phyloP scores from a whole-genome alignment of 2,329 filamentous ascomycete genomes.

The Sporothrix brunneoviolacea region DNA sequence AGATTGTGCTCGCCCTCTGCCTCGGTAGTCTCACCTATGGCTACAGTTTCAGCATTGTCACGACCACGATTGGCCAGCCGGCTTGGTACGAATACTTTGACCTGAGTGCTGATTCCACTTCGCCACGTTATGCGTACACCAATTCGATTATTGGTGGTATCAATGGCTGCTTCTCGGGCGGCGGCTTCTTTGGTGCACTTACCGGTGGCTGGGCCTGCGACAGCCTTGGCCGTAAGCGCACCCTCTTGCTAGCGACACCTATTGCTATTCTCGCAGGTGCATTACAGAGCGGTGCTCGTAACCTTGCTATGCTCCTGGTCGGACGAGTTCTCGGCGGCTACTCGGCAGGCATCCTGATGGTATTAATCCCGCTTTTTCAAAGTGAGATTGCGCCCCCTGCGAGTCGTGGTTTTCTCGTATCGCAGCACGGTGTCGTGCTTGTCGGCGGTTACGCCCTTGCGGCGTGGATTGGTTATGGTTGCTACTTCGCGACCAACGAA shows the following conservation, averaged over 20 bases:
- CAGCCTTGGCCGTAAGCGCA: constrained; percentile 3
- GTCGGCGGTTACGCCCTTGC: neutral
- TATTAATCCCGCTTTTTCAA: constrained; percentile 16
- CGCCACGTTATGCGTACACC: neutral
- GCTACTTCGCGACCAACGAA: constrained; percentile 24
- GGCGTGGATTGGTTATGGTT: constrained; percentile 31
- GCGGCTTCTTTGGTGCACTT: constrained; percentile 12
- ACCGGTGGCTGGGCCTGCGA: neutral
- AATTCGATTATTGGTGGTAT: constrained; percentile 8
- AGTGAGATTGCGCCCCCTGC: constrained; percentile 31
- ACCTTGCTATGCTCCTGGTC: constrained; percentile 19
- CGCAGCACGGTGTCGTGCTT: constrained; percentile 17
- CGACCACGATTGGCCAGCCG: constrained; percentile 8
- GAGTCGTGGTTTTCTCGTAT: constrained; percentile 24
- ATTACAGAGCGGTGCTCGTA: constrained; percentile 15
- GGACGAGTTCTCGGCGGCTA: constrained; percentile 35
- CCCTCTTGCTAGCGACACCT: constrained; percentile 1
- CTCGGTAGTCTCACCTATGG: neutral
- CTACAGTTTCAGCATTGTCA: constrained; percentile 4
- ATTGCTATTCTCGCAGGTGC: constrained; percentile 1
- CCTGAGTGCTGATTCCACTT: neutral
- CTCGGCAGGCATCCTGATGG: constrained; percentile 29
- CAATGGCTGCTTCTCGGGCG: constrained; percentile 5
- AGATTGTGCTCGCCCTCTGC: constrained; percentile 2
- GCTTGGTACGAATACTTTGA: constrained; percentile 7